These are phyloP conservation scores for Aspergillus avenaceus DNA, from an alignment of 495 filamentous ascomycete species.

Conservation along the genomic window DNA sequence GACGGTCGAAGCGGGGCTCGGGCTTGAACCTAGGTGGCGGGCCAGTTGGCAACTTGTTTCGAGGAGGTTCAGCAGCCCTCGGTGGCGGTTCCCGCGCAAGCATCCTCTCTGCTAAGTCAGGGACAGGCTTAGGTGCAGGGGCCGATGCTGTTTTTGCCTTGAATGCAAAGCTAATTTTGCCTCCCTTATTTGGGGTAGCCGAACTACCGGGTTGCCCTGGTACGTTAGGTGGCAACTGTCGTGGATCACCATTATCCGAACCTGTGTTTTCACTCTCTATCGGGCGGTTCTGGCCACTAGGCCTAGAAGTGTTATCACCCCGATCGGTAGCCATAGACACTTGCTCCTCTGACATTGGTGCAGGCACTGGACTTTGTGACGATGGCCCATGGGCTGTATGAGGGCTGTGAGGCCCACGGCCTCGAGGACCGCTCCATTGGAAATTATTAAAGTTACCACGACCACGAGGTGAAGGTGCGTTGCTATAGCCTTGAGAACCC, in stretches of 20 bases:
- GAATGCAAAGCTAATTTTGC: constrained; percentile 85
- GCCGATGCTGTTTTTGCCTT: constrained; percentile 64
- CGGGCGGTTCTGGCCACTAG: constrained; percentile 55
- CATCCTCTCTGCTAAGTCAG: constrained; percentile 66
- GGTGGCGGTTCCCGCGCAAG: constrained; percentile 49
- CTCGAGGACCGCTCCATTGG: constrained; percentile 53
- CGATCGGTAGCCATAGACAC: constrained; percentile 41
- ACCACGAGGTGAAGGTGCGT: constrained; percentile 25
- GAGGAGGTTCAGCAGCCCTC: constrained; percentile 35
- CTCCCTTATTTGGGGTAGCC: constrained; percentile 52
- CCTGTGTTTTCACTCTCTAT: constrained; percentile 54
- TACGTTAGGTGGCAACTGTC: constrained; percentile 47
- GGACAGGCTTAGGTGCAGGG: constrained; percentile 59
- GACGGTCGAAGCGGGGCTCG: constrained; percentile 39
- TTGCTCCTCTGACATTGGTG: constrained; percentile 27
- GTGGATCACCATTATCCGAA: constrained; percentile 20
- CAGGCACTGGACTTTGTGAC: constrained; percentile 24
- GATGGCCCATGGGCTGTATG: constrained; percentile 22
- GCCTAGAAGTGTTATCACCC: constrained; percentile 57
- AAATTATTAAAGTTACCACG: constrained; percentile 53
- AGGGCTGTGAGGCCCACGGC: constrained; percentile 30
- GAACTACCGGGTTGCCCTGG: constrained; percentile 41
- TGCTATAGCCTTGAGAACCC: constrained; percentile 28
- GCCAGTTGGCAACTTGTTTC: constrained; percentile 32
- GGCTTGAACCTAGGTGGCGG: constrained; percentile 41